Evolutionary conservation across 108 stramenopile species (phyloP), one percentile per base, ranked within the genome.

Genomic region (Cylindrotheca fusiformis): DNA sequence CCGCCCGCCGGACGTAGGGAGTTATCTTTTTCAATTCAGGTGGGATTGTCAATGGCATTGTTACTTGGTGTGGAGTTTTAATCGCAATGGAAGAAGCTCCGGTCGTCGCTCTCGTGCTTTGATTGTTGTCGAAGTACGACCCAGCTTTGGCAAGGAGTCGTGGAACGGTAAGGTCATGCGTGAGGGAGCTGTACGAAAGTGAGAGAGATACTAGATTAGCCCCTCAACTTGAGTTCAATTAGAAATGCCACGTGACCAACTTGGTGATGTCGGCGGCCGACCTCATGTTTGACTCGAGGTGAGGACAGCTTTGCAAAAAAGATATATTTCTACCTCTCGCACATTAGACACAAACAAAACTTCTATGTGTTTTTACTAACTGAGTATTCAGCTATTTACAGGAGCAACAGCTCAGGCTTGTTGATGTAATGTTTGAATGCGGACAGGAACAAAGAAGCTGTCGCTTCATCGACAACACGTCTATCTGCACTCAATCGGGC

Each of bases 401-500:
- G 60, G 45, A 74, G 21, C 2, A 71, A 58, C 66, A 80, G 75
- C 59, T 87, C 79, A 24, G 99, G 99, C 68, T 96, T 80, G 76
- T 93, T 92, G 26, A 97, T 86, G 72, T 91, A 80, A 24, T 75
- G 78, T 74, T 90, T 90, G 74, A 99, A 98, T 48, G 97, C 96
- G 1, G 77, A 72, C 67, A 98, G 60, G 94, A 96, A 99, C 66
- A 95, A 79, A 26, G 97, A 96, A 30, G 96, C 97, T 3, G 98
- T 97, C 10, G 99, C 97, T 28, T 98, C 99, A 69, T 99, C 99
- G 27, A 99, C 96, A 28, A 97, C 97, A 21, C 99, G 91, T 72
- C 98, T 97, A 77, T 99, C 99, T 55, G 95, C 95, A 65, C 93
- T 88, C 66, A 99, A 80, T 52, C 97, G 96, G 12, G 91, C 97